Percentiles rank a stretch among this genome's conserved stretches.
phyloP scores from a whole-genome alignment of 2,329 filamentous ascomycete genomes.

The Mariannaea sp. region DNA sequence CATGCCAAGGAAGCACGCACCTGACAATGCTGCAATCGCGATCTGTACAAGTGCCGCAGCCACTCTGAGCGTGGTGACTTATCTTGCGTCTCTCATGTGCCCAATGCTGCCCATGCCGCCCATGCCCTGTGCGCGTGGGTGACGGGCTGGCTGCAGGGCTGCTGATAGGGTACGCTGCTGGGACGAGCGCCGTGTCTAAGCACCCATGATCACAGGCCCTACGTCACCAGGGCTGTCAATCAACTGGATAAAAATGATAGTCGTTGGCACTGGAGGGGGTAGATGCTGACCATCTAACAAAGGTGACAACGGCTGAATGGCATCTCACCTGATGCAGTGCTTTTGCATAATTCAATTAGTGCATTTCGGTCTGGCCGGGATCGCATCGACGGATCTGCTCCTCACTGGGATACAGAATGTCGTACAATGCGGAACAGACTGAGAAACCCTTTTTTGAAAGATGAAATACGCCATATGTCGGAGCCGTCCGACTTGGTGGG shows the following conservation, averaged over 20 bases:
- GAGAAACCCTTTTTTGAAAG: too few species aligned
- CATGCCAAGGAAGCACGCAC: slow-evolving; percentile 6
- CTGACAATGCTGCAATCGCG: not conserved
- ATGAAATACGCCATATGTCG: too few species aligned
- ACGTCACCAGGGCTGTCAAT: slow-evolving; percentile 13
- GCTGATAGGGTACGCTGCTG: not conserved
- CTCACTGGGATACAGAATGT: too few species aligned
- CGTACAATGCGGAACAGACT: too few species aligned
- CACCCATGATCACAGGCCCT: slow-evolving; percentile 9
- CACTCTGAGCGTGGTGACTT: slow-evolving; percentile 9
- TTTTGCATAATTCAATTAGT: not conserved
- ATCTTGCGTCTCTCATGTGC: slow-evolving; percentile 25
- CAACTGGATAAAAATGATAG: too few species aligned
- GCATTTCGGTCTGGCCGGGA: slow-evolving; percentile 7
- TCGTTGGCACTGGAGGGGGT: not conserved
- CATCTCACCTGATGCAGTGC: not conserved
- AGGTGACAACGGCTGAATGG: too few species aligned
- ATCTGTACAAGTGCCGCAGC: slow-evolving; percentile 16
- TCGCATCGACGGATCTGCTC: not conserved
- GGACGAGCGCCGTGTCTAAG: not conserved
- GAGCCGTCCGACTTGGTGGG: slow-evolving; percentile 3
- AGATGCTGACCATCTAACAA: slow-evolving; percentile 7
- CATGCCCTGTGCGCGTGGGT: slow-evolving; percentile 2
- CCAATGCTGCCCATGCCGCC: too few species aligned
- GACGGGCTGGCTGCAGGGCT: not conserved